Evolutionary conservation across 75 land plant species (phyloP), one percentile per base, ranked within the genome.

Genomic region (Pinus tabuliformis): DNA sequence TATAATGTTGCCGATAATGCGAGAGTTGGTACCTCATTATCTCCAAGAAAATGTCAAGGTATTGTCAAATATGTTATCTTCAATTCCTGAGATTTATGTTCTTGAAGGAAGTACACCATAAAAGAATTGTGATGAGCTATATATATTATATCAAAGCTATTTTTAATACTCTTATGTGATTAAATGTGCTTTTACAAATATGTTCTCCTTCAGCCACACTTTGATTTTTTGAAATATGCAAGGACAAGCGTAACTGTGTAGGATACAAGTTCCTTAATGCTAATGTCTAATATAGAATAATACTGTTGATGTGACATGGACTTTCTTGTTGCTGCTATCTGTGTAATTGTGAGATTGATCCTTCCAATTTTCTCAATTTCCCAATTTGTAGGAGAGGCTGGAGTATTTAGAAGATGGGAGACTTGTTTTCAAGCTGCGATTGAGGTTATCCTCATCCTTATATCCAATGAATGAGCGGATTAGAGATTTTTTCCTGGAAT

Each of bases 321-420:
- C 3, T 36, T 65, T 33, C 20, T 15, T 65, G 16, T 28, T 65
- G 70, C 12, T 65, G 8, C 7, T 33, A 36, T 65, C 7, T 36
- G 42, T 18, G 8, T 17, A 17, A 30, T 28, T 15, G 15, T 28
- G 70, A 5, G 16, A 14, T 17, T 33, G 36, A 18, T 68, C 28
- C 22, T 73, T 49, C 64, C 21, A 22, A 5, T 30, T 20, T 74
- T 78, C 39, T 7, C 16, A 73, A 49, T 13, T 52, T 60, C 33
- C 24, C 37, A 12, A 57, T 73, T 52, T 86, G 68, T 74, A 96
- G 99, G 95, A 97, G 80, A 91, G 85, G 82, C 62, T 97, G 84
- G 98, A 97, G 73, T 92, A 89, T 74, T 37, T 92, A 75, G 99
- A 97, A 73, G 99, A 97, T 79, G 98, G 99, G 36, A 90, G 88